Percentiles rank a stretch among this genome's conserved stretches.
phyloP scores from a whole-genome alignment of 2,329 filamentous ascomycete genomes.

The Diatrype stigma region DNA sequence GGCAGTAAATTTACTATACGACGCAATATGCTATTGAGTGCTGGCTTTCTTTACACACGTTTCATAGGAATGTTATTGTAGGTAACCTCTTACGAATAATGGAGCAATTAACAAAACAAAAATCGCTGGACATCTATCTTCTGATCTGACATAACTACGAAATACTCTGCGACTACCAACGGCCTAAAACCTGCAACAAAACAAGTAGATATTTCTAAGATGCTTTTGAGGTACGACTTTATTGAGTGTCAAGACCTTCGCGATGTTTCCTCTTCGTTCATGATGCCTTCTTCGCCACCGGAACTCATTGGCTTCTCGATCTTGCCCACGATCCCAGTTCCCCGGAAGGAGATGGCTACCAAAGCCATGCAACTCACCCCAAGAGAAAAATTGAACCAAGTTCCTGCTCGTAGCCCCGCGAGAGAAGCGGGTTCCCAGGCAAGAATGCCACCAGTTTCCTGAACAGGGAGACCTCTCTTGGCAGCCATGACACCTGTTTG shows the following conservation, averaged over 20 bases:
- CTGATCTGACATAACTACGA: no score
- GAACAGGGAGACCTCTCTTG: conserved; percentile 38
- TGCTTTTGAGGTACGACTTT: background rate
- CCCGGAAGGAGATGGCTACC: conserved; percentile 45
- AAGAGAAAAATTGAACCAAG: conserved; percentile 50
- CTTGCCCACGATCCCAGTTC: conserved; percentile 50
- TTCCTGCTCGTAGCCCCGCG: conserved; percentile 43
- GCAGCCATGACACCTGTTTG: conserved; percentile 58
- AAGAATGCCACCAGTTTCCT: conserved; percentile 38
- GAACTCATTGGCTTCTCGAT: conserved; percentile 14
- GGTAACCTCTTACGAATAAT: no score
- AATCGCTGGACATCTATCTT: no score
- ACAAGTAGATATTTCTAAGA: no score
- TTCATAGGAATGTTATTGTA: no score
- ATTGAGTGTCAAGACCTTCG: background rate
- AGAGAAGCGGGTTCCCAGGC: conserved; percentile 44
- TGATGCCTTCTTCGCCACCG: conserved; percentile 12
- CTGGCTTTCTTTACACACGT: no score
- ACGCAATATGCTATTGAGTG: no score
- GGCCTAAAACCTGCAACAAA: no score
- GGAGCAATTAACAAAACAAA: no score
- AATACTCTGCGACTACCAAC: no score
- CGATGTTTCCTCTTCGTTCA: conserved; percentile 7
- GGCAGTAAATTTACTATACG: no score
- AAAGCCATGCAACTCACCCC: conserved; percentile 39